A percentile compares a stretch with the other conserved stretches of the same genome.
Evolutionary conservation across 495 filamentous ascomycete species (phyloP).

Genomic region (Pseudomonodictys pantanalensis): DNA sequence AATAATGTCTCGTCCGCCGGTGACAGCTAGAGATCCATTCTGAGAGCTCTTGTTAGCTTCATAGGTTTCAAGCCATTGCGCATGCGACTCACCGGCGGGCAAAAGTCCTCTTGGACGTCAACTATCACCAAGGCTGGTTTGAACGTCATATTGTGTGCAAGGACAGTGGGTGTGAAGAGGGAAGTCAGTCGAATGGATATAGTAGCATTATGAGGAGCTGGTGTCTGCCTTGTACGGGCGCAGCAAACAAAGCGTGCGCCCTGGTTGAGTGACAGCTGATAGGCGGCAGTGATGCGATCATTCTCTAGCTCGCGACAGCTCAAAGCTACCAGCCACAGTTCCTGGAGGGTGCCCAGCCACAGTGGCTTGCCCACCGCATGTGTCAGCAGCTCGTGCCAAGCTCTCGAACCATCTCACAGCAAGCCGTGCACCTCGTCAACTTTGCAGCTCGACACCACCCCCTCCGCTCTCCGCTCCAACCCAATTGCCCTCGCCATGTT

Average conservation of each 20-base stretch:
- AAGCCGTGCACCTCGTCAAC: background rate
- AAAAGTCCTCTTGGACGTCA: constrained; percentile 96
- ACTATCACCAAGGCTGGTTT: constrained; percentile 68
- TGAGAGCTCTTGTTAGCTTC: constrained; percentile 37
- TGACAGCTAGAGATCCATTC: constrained; percentile 80
- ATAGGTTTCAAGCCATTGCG: background rate
- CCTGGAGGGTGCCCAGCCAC: background rate
- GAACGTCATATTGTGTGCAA: constrained; percentile 38
- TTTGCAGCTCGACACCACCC: constrained; percentile 9
- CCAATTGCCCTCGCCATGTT: constrained; percentile 60
- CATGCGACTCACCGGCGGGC: constrained; percentile 65
- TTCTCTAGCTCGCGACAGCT: too few relatives aligned
- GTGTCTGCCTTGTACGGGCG: too few relatives aligned
- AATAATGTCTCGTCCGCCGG: constrained; percentile 65
- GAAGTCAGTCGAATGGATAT: background rate
- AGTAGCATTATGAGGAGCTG: too few relatives aligned
- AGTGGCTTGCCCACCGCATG: background rate
- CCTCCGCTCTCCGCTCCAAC: constrained; percentile 17
- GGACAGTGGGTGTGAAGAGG: background rate
- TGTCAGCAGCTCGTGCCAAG: constrained; percentile 5
- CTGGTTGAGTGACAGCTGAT: too few relatives aligned
- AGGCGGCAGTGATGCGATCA: too few relatives aligned
- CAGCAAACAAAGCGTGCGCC: too few relatives aligned
- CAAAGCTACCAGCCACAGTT: too few relatives aligned
- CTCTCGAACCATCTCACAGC: background rate